These are phyloP conservation scores for Fusarium staphyleae DNA, from an alignment of 2,329 filamentous ascomycete genomes.

Conservation along the genomic window DNA sequence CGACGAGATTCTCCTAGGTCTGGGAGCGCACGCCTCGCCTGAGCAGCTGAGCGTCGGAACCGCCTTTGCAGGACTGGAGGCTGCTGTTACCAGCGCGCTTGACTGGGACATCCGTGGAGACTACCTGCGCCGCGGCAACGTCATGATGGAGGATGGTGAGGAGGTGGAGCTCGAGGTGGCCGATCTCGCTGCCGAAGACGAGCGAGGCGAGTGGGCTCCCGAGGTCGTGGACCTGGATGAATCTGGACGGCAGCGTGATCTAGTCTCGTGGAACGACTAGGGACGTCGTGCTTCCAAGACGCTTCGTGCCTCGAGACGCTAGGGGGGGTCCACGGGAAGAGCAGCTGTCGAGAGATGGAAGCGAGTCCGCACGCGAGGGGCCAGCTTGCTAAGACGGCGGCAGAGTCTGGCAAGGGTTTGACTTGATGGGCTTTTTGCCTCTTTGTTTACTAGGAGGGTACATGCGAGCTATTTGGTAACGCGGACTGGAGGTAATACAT, in stretches of 20 bases:
- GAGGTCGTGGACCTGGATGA: constrained; percentile 62
- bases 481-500: background rate
- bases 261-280: constrained; percentile 58
- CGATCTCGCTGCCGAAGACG: constrained; percentile 62
- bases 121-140: constrained; percentile 56
- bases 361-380: background rate
- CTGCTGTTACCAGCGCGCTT: constrained; percentile 47
- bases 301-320: constrained; percentile 1
- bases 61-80: constrained; percentile 53
- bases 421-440: background rate
- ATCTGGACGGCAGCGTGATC: constrained; percentile 57
- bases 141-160: constrained; percentile 62
- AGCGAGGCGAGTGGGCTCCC: constrained; percentile 61
- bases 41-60: constrained; percentile 55
- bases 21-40: constrained; percentile 45
- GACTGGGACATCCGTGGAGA: constrained; percentile 64
- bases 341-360: background rate
- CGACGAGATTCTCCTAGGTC: constrained; percentile 53
- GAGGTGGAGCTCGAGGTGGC: constrained; percentile 55
- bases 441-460: background rate
- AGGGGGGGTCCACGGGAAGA: background rate
- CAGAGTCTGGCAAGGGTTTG: background rate
- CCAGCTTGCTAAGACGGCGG: background rate
- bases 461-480: background rate
- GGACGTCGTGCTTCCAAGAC: constrained; percentile 7